Base-by-base conservation (phyloP, 1,284 basidiomycete genomes). In the Cutaneotrichosporon sp. region DNA sequence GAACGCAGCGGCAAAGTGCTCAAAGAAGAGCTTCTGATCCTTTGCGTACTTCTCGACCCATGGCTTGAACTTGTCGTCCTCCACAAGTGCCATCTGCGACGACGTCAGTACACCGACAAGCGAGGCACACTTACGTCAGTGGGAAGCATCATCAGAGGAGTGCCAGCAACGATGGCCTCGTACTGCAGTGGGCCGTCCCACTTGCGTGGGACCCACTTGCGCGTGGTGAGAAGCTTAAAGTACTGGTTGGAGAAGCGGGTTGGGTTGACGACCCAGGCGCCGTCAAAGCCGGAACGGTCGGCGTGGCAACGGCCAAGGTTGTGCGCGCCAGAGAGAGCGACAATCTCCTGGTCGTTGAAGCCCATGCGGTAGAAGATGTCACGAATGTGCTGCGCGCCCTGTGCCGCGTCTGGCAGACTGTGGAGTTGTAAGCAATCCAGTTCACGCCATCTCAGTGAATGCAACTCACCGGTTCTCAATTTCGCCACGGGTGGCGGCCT, bases 61-160 rank as follows among this genome's bases (percentile, higher is more conserved):
- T 21, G 63, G 51, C 23, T 64, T 62, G 68, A 79, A 77, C 51
- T 67, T 56, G 14, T 63, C 48, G 55, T 78, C 76, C 54, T 75
- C 66, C 36, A 76, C 66, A 26, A 77, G 65, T 4, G 75, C 75
- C 62, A 76, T 74, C 26, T 30, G 26, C 26, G 26, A 30, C 26
- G 26, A 30, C 26, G 26, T 30, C 26, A 30, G 26, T 10, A 30
- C 26, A 10, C 26, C 26, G 26, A 30, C 26, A 30, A 30, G 26
- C 26, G 26, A 30, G 26, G 49, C 72, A 63, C 49, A 75, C 64
- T 30, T 30, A 30, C 26, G 60, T 77, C 75, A 23, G 76, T 77
- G n/a, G 79, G 79, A 4, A 81, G 73, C 77, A 81, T 80, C 80
- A 81, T 81, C 33, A 81, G 69, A 46, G 77, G 75, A 52, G 74